Evolutionary conservation across 805 yeast genomes (phyloP).

Genomic region (Debaryomyces maramus): DNA sequence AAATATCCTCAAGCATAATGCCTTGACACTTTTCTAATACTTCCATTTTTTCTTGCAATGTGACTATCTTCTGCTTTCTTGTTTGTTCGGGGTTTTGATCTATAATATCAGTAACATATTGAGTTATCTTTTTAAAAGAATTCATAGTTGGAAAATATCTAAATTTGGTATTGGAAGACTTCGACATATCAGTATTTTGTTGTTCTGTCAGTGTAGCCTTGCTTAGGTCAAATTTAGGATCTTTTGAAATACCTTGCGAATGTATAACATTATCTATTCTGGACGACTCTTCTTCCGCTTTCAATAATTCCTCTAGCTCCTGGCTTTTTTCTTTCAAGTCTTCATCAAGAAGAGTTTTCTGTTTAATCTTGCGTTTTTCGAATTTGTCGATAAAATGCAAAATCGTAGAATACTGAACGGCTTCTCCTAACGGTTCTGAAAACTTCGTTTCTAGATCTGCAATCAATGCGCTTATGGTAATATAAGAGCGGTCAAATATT

Average conservation of each 20-base stretch:
- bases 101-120: constrained; percentile 54
- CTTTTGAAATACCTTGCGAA: constrained; percentile 21
- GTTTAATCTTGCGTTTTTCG: constrained; percentile 44
- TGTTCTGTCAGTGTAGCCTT: constrained; percentile 13
- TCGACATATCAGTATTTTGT: background rate
- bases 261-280: constrained; percentile 26
- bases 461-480: constrained; percentile 53
- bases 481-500: constrained; percentile 69
- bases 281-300: constrained; percentile 30
- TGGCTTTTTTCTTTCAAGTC: constrained; percentile 33
- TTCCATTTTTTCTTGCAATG: constrained; percentile 50
- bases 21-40: constrained; percentile 53
- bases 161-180: background rate
- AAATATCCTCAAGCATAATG: constrained; percentile 41
- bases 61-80: constrained; percentile 52
- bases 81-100: constrained; percentile 69
- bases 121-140: constrained; percentile 49
- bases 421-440: constrained; percentile 68
- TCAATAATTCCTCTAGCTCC: constrained; percentile 29
- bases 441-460: constrained; percentile 56
- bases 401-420: constrained; percentile 63
- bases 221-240: constrained; percentile 21
- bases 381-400: constrained; percentile 60
- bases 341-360: constrained; percentile 29
- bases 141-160: constrained; percentile 48